These are phyloP conservation scores for Paramecium biaurelia DNA, from an alignment of 73 alveolate genomes.

Conservation along the genomic window DNA sequence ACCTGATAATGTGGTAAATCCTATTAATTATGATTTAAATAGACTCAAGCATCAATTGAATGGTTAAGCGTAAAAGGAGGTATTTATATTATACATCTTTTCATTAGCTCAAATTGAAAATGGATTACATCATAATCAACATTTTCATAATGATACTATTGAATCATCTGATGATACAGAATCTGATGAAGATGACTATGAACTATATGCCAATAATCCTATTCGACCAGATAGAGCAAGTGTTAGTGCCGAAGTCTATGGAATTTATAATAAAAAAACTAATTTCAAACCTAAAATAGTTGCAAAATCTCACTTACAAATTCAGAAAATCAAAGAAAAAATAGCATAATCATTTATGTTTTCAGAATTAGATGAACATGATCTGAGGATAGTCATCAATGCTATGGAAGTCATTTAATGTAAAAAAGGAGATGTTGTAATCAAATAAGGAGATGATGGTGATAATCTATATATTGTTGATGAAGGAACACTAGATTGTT, in stretches of 20 bases:
- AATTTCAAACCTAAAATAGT: conserved; percentile 72
- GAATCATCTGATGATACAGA: conserved; percentile 5
- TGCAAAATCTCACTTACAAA: conserved; percentile 70
- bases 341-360: conserved; percentile 70
- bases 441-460: conserved; percentile 91
- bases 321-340: conserved; percentile 70
- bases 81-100: neutral
- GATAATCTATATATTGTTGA: conserved; percentile 91
- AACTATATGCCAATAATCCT: conserved; percentile 21
- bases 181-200: conserved; percentile 58
- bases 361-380: conserved; percentile 72
- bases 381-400: conserved; percentile 70
- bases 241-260: conserved; percentile 84
- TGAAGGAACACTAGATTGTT: conserved; percentile 84
- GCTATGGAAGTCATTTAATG: conserved; percentile 78
- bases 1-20: conserved; percentile 5
- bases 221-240: conserved; percentile 62
- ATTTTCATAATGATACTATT: neutral
- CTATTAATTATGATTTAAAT: neutral
- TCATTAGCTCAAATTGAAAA: neutral
- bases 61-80: conserved; percentile 36
- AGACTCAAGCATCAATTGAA: conserved; percentile 33
- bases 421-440: conserved; percentile 61
- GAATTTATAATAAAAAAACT: conserved; percentile 71
- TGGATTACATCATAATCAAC: neutral